Conservation (phyloP, 371 early-diverging fungal species). For the Saksenaea vasiformis region DNA sequence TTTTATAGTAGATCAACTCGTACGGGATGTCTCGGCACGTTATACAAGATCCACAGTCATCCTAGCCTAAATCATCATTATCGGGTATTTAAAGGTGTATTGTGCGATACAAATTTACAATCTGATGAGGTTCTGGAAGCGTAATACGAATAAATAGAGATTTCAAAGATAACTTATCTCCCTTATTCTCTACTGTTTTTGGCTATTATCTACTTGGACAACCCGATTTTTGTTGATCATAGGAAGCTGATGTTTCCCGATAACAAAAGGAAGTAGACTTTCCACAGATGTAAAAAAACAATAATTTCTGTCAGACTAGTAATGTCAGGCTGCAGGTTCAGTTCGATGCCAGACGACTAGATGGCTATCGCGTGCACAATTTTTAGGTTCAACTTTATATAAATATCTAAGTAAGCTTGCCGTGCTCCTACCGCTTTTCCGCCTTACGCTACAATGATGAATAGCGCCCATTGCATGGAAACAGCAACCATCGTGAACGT, state of each 20-base stretch:
- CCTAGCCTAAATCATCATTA: constrained; percentile 74
- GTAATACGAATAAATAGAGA: neutral
- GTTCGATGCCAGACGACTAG: neutral
- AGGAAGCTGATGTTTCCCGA: neutral
- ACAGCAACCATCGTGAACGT: neutral
- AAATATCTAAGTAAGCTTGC: neutral
- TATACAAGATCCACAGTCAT: constrained; percentile 72
- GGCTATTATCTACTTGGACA: neutral
- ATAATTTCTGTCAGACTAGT: neutral
- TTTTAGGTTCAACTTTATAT: neutral
- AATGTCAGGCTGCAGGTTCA: neutral
- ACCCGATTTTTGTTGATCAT: neutral
- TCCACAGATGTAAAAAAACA: neutral
- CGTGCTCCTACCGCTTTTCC: neutral
- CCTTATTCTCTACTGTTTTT: neutral
- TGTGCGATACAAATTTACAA: neutral
- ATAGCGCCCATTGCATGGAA: neutral
- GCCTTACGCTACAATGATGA: neutral
- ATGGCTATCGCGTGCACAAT: constrained; percentile 2
- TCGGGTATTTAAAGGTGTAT: constrained; percentile 35
- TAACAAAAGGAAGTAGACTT: neutral
- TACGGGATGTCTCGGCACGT: constrained; percentile 70
- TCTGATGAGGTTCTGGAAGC: neutral
- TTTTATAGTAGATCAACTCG: constrained; percentile 65
- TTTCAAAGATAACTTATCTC: neutral